Percentiles rank a stretch among this genome's conserved stretches.
phyloP scores from a whole-genome alignment of 805 yeast species.

The Yamadazyma takamatsuzukensis region DNA sequence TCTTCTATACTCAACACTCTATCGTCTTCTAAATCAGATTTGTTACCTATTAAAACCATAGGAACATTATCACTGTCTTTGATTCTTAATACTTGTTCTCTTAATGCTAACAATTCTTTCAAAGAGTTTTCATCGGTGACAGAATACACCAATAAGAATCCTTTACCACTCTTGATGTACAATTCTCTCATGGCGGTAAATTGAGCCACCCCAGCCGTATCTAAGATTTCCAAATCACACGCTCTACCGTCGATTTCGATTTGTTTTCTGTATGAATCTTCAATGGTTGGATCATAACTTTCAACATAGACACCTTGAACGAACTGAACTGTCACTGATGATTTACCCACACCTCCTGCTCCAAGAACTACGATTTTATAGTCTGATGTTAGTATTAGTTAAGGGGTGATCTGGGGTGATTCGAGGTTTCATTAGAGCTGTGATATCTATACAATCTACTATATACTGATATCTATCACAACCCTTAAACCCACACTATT shows the following conservation, averaged over 20 bases:
- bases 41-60: slow-evolving; percentile 87
- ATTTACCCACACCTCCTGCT: slow-evolving; percentile 97
- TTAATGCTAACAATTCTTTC: slow-evolving; percentile 69
- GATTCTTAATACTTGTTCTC: slow-evolving; percentile 81
- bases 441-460: too few relatives aligned
- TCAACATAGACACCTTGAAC: slow-evolving; percentile 89
- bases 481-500: too few relatives aligned
- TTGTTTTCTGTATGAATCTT: slow-evolving; percentile 89
- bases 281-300: slow-evolving; percentile 94
- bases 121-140: slow-evolving; percentile 64
- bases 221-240: slow-evolving; percentile 71
- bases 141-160: slow-evolving; percentile 54
- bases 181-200: slow-evolving; percentile 94
- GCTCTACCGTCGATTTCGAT: slow-evolving; percentile 85
- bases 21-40: slow-evolving; percentile 76
- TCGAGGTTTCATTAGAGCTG: too few relatives aligned
- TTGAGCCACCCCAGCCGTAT: slow-evolving; percentile 73
- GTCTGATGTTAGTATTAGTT: slow-evolving; percentile 48
- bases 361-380: slow-evolving; percentile 90
- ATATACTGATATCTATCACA: too few relatives aligned
- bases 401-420: too few relatives aligned
- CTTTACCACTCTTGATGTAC: slow-evolving; percentile 84
- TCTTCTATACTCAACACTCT: slow-evolving; percentile 75
- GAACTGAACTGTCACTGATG: slow-evolving; percentile 87
- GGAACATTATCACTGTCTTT: slow-evolving; percentile 78